Evolutionary conservation across 306 rosid genomes (phyloP).

Genomic region (Abrus pulchellus): DNA sequence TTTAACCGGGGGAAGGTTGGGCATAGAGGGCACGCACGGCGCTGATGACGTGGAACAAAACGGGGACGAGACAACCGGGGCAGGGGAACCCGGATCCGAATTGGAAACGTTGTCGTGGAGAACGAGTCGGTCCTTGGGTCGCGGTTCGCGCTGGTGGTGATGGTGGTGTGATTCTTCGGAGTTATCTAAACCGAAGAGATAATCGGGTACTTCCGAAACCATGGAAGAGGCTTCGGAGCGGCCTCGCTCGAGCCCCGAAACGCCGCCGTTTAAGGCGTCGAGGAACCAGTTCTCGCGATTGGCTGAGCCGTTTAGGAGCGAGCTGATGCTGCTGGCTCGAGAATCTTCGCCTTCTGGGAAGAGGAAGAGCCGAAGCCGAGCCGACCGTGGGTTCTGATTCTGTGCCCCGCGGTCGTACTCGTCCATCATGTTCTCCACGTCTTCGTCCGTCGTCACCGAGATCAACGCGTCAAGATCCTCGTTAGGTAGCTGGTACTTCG

Average conservation of each 20-base stretch:
- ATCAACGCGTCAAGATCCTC: conserved; percentile 96
- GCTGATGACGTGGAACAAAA: conserved; percentile 74
- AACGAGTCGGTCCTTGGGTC: conserved; percentile 51
- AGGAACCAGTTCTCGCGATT: conserved; percentile 92
- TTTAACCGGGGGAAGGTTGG: conserved; percentile 83
- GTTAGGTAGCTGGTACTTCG: conserved; percentile 96
- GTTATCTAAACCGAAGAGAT: conserved; percentile 85
- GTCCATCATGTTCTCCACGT: conserved; percentile 98
- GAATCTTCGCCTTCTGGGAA: conserved; percentile 67
- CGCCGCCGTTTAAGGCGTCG: conserved; percentile 84
- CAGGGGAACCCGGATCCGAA: conserved; percentile 90
- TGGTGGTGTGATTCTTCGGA: conserved; percentile 59
- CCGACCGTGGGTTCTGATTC: conserved; percentile 75
- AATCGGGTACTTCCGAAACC: conserved; percentile 91
- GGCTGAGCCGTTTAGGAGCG: conserved; percentile 80
- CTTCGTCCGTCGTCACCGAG: conserved; percentile 89
- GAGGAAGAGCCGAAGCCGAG: conserved; percentile 85
- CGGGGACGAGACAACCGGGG: conserved; percentile 64
- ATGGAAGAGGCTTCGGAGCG: conserved; percentile 91
- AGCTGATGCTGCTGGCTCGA: conserved; percentile 72
- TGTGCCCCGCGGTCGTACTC: conserved; percentile 84
- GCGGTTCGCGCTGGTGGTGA: conserved; percentile 51
- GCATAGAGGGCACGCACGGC: conserved; percentile 58
- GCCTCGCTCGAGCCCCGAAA: conserved; percentile 68
- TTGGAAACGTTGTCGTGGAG: conserved; percentile 60